These are phyloP conservation scores for Colletotrichum spaethianum DNA, from an alignment of 2,329 filamentous ascomycete genomes.

Conservation along the genomic window DNA sequence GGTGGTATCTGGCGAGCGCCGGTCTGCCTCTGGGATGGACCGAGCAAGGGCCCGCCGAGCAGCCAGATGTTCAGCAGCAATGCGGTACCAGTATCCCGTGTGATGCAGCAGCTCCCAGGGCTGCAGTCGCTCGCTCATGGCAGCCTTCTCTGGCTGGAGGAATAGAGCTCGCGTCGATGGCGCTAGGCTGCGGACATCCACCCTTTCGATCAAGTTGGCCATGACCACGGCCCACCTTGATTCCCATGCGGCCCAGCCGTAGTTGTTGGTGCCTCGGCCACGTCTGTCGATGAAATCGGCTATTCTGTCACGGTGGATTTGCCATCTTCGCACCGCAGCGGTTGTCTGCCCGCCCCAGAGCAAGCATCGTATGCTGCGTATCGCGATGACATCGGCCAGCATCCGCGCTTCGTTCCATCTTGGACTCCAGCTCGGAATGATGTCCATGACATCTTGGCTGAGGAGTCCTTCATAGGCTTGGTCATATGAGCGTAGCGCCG, in stretches of 20 bases:
- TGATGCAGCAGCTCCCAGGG: conserved; percentile 78
- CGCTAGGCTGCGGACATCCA: conserved; percentile 65
- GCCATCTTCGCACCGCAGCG: conserved; percentile 85
- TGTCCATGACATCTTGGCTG: conserved; percentile 86
- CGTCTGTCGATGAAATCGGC: conserved; percentile 84
- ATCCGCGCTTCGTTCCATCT: conserved; percentile 95
- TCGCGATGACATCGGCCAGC: conserved; percentile 83
- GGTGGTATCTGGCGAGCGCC: conserved; percentile 64
- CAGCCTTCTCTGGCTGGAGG: conserved; percentile 70
- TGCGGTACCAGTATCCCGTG: conserved; percentile 76
- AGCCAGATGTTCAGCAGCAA: conserved; percentile 70
- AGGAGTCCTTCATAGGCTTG: conserved; percentile 88
- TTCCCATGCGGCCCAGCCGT: conserved; percentile 96
- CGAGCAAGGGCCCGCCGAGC: conserved; percentile 68
- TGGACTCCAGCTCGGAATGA: conserved; percentile 89
- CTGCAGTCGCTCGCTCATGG: conserved; percentile 70
- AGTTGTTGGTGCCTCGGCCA: conserved; percentile 88
- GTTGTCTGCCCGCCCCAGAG: conserved; percentile 86
- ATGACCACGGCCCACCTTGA: conserved; percentile 77
- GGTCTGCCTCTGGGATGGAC: conserved; percentile 72
- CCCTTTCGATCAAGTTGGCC: conserved; percentile 71
- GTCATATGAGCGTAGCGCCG: conserved; percentile 87
- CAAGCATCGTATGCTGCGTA: conserved; percentile 86
- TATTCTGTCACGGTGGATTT: conserved; percentile 80
- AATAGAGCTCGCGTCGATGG: conserved; percentile 62